Percentiles rank a stretch among this genome's conserved stretches.
These are phyloP conservation scores for Stachybotrys chlorohalonatus DNA, from an alignment of 2,329 filamentous ascomycete species.

Conservation along the genomic window DNA sequence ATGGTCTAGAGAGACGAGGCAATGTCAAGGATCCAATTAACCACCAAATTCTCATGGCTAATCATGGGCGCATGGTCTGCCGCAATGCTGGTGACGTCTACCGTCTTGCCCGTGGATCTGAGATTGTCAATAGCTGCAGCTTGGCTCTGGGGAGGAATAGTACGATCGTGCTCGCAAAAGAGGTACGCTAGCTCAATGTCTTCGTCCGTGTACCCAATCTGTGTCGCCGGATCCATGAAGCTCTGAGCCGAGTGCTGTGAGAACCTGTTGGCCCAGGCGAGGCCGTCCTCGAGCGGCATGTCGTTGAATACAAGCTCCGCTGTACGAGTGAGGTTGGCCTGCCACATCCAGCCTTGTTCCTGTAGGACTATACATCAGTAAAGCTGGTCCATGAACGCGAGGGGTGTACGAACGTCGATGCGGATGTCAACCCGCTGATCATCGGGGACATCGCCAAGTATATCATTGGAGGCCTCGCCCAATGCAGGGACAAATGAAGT, in stretches of 20 bases:
- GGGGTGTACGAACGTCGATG: neutral
- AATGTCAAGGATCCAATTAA: neutral
- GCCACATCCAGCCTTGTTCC: neutral
- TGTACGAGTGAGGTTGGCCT: neutral
- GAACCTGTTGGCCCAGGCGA: neutral
- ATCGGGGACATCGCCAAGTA: neutral
- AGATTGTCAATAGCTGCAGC: neutral
- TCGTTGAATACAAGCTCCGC: neutral
- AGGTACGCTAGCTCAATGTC: neutral
- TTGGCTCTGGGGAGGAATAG: neutral
- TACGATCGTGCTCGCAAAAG: neutral
- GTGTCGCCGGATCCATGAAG: neutral
- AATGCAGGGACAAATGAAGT: constrained; percentile 12
- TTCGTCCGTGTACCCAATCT: neutral
- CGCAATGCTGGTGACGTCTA: neutral
- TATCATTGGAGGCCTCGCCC: constrained; percentile 5
- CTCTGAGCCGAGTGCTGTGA: neutral
- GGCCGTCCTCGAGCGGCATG: neutral
- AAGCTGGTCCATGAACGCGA: neutral
- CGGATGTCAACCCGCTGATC: neutral
- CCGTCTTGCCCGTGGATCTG: neutral
- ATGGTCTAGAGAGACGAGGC: constrained; percentile 6
- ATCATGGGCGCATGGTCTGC: neutral
- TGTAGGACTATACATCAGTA: neutral
- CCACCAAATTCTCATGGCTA: neutral